Percentiles rank a stretch among this genome's conserved stretches.
phyloP scores from a whole-genome alignment of 768 basidiomycete species.

The Psilocybe sp. region DNA sequence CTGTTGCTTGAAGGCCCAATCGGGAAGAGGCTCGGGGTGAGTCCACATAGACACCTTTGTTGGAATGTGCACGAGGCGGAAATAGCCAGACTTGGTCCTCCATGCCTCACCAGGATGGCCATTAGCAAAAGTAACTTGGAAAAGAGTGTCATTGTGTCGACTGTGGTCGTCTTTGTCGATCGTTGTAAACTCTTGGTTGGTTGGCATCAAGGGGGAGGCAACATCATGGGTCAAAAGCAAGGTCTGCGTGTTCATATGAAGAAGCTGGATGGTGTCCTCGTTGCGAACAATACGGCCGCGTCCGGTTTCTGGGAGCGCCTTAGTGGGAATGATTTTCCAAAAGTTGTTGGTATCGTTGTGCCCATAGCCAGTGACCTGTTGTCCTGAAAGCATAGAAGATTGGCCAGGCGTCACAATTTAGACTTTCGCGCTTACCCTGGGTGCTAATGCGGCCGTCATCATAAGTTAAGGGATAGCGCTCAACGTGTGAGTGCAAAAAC shows the following conservation, averaged over 20 bases:
- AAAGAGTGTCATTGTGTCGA: slow-evolving; percentile 86
- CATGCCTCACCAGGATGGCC: slow-evolving; percentile 77
- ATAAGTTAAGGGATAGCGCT: slow-evolving; percentile 89
- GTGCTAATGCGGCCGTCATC: slow-evolving; percentile 94
- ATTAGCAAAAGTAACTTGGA: slow-evolving; percentile 72
- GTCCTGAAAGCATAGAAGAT: slow-evolving; percentile 47
- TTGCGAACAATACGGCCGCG: slow-evolving; percentile 91
- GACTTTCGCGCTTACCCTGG: slow-evolving; percentile 54
- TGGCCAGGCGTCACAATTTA: background rate
- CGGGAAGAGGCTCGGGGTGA: slow-evolving; percentile 78
- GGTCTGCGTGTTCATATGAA: slow-evolving; percentile 83
- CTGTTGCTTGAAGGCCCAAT: slow-evolving; percentile 97
- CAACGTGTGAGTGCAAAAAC: slow-evolving; percentile 90
- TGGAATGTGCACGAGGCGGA: slow-evolving; percentile 83
- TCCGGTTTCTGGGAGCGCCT: slow-evolving; percentile 90
- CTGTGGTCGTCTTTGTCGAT: slow-evolving; percentile 76
- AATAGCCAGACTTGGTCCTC: slow-evolving; percentile 93
- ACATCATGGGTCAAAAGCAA: slow-evolving; percentile 94
- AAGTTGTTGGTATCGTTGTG: slow-evolving; percentile 93
- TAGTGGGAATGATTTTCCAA: slow-evolving; percentile 95
- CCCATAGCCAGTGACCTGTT: slow-evolving; percentile 94
- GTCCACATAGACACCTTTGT: slow-evolving; percentile 97
- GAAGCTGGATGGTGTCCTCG: slow-evolving; percentile 82
- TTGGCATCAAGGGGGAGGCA: slow-evolving; percentile 94
- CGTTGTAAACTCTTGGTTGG: slow-evolving; percentile 98